Conservation (phyloP, 73 alveolate species). For the Effrenium voratum region DNA sequence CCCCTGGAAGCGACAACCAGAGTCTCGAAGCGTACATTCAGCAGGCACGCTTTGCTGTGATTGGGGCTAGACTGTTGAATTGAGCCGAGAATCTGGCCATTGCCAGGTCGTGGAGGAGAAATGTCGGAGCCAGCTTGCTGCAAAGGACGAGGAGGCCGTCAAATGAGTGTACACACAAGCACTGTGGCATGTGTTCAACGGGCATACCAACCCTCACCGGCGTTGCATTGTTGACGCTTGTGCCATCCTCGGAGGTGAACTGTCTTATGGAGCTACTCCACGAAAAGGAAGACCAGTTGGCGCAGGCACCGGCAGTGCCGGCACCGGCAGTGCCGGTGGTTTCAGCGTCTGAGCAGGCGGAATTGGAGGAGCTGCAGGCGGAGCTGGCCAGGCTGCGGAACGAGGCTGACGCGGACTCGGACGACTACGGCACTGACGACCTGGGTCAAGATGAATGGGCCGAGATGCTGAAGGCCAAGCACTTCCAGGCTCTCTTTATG, state of each 20-base stretch:
- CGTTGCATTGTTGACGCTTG: neutral
- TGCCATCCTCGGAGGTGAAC: neutral
- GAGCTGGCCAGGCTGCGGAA: conserved; percentile 8
- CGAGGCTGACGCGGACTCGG: conserved; percentile 19
- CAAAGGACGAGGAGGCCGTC: conserved; percentile 53
- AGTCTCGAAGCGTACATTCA: too few species aligned
- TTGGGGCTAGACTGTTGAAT: too few species aligned
- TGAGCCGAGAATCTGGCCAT: too few species aligned
- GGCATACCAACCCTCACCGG: too few species aligned
- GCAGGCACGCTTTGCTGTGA: too few species aligned
- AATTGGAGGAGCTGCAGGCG: neutral
- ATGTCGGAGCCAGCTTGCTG: conserved; percentile 55
- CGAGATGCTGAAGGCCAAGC: conserved; percentile 62
- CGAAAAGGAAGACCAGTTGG: conserved; percentile 56
- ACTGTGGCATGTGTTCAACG: too few species aligned
- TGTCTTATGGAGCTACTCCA: conserved; percentile 85
- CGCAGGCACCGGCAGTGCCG: neutral
- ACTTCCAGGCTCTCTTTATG: conserved; percentile 46
- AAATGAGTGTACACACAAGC: neutral
- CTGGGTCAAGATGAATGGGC: conserved; percentile 37
- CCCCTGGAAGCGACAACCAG: too few species aligned
- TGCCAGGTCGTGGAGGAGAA: conserved; percentile 44
- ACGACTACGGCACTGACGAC: neutral
- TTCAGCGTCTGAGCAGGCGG: neutral
- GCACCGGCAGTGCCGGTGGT: neutral